Evolutionary conservation across 2,329 filamentous ascomycete genomes (phyloP).

Genomic region (Cladophialophora yegresii): DNA sequence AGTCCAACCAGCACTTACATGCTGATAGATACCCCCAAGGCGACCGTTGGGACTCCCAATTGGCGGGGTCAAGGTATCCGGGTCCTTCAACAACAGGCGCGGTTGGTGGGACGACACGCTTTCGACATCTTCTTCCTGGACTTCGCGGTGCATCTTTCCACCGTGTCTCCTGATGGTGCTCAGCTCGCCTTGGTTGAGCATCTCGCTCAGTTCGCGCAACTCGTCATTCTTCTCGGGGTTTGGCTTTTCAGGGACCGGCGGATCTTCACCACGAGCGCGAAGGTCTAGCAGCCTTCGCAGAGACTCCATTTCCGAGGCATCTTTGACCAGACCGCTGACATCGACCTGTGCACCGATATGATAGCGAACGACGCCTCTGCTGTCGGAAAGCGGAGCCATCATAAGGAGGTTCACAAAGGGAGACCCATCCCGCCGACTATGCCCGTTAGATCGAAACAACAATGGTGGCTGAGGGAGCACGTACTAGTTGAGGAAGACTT

Average conservation of each 20-base stretch:
- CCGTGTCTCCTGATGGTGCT: conserved; percentile 64
- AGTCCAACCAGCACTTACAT: conserved; percentile 49
- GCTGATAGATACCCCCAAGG: conserved; percentile 58
- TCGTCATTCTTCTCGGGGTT: conserved; percentile 55
- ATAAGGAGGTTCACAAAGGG: conserved; percentile 77
- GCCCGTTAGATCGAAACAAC: conserved; percentile 9
- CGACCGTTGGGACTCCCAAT: conserved; percentile 44
- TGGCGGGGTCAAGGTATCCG: conserved; percentile 35
- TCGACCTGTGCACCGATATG: conserved; percentile 74
- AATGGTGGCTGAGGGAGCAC: conserved; percentile 31
- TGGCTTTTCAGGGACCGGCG: conserved; percentile 34
- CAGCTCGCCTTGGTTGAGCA: conserved; percentile 69
- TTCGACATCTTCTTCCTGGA: conserved; percentile 46
- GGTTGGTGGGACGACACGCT: conserved; percentile 43
- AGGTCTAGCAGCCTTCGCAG: conserved; percentile 53
- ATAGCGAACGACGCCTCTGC: conserved; percentile 66
- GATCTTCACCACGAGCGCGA: conserved; percentile 39
- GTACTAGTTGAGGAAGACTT: conserved; percentile 74
- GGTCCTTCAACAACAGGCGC: conserved; percentile 54
- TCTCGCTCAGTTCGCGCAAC: conserved; percentile 67
- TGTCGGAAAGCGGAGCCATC: conserved; percentile 71
- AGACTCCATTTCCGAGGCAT: conserved; percentile 65
- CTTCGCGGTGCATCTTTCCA: conserved; percentile 63
- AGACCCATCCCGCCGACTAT: conserved; percentile 69
- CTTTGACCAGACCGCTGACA: conserved; percentile 67